Evolutionary conservation across 352 stramenopile genomes (phyloP).

Genomic region (Pythium vanterpoolii): DNA sequence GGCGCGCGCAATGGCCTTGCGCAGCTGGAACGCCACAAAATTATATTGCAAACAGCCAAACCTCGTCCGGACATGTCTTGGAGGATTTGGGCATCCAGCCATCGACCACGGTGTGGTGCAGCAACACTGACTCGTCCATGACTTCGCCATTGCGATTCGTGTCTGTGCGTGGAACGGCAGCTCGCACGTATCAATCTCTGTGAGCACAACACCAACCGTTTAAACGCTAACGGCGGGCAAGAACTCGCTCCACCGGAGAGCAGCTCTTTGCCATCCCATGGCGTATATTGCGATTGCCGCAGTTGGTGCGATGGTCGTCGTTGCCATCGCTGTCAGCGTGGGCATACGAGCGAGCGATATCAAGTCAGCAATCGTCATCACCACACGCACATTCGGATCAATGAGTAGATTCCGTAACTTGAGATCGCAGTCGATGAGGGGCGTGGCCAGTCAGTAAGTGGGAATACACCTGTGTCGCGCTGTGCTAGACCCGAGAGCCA

Average conservation of each 20-base stretch:
- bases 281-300: conserved; percentile 17
- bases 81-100: conserved; percentile 49
- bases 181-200: conserved; percentile 47
- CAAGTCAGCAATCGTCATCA: conserved; percentile 75
- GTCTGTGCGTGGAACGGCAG: conserved; percentile 43
- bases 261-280: conserved; percentile 60
- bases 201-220: conserved; percentile 56
- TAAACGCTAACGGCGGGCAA: conserved; percentile 54
- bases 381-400: conserved; percentile 47
- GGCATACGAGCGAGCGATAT: conserved; percentile 34
- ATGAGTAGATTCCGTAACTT: conserved; percentile 71
- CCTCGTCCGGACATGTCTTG: conserved; percentile 35
- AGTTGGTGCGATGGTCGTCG: conserved; percentile 2
- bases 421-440: conserved; percentile 68
- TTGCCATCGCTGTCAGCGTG: not conserved
- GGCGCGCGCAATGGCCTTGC: conserved; percentile 31
- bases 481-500: no score
- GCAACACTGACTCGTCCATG: conserved; percentile 37
- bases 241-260: conserved; percentile 49
- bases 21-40: conserved; percentile 40
- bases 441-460: conserved; percentile 49
- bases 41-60: conserved; percentile 44
- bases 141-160: conserved; percentile 21
- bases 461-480: conserved; percentile 61
- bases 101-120: conserved; percentile 50